Base-by-base conservation (phyloP, 2,329 filamentous ascomycete species). In the Aspergillus awamori region DNA sequence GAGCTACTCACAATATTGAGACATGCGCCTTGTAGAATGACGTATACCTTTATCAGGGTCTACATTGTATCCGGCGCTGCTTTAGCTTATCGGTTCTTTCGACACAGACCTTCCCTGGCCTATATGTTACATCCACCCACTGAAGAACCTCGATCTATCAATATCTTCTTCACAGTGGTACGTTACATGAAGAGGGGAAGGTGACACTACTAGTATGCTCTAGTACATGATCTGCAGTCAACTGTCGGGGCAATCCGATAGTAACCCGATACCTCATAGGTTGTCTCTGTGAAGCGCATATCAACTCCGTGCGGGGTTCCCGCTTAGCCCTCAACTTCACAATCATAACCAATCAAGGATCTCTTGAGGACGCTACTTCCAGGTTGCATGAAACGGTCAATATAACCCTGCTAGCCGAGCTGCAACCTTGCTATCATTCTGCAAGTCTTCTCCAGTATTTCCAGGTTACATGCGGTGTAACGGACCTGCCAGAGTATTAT, bases 141-240 rank as follows among this genome's bases (percentile, higher is more conserved):
- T 36, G 33, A 36, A 36, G 33, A 36, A 36, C 1, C 33, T 30
- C 28, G 10, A 30, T 11, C 10, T 30, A 30, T 30, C 28, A 30
- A 11, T 36, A 36, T 6, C 33, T 36, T 36, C 33, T 36, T 10
- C 33, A 36, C 41, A 43, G 4, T 1, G 10, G 28, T 30, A 30
- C 4, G 22, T 48, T 48, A 48, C 45, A 48, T 48, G 45, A 22
- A 5, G 52, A 43, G 51, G 51, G 24, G 52, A 54, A 54, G 52
- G 52, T 54, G 36, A 54, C 52, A 54, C 52, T 41, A n/a, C 52
- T 54, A 41, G 45, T n/a, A 24, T 24, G 11, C 22, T 43, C 41
- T 28, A 15, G 45, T 26, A 17, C 22, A 47, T 24, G 45, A 48
- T 48, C 45, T 22, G 20, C 45, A 48, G 28, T 17, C 20, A 24